A percentile compares a stretch with the other conserved stretches of the same genome.
phyloP scores from a whole-genome alignment of 176 grass and related monocot genomes.

The Elaeis guineensis region DNA sequence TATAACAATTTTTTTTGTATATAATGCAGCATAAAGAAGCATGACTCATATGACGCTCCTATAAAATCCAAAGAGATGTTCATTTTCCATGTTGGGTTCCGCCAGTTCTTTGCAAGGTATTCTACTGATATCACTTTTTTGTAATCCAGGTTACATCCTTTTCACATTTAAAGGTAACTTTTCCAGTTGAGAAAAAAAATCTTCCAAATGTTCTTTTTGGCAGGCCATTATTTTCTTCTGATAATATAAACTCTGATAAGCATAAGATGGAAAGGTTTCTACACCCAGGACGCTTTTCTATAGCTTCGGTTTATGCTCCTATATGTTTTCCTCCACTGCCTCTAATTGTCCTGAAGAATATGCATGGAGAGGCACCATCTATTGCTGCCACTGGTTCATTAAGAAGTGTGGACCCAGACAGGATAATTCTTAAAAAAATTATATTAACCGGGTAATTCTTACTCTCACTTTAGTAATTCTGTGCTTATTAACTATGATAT shows the following conservation, averaged over 20 bases:
- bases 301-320: slow-evolving; percentile 83
- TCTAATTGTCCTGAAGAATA: slow-evolving; percentile 67
- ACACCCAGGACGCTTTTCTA: slow-evolving; percentile 77
- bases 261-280: slow-evolving; percentile 98
- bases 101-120: slow-evolving; percentile 85
- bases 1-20: slow-evolving; percentile 2
- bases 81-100: slow-evolving; percentile 85
- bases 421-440: slow-evolving; percentile 89
- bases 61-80: slow-evolving; percentile 84
- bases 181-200: background rate
- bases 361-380: slow-evolving; percentile 48
- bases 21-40: slow-evolving; percentile 72
- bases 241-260: slow-evolving; percentile 90
- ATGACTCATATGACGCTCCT: slow-evolving; percentile 76
- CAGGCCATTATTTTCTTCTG: slow-evolving; percentile 91
- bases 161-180: background rate
- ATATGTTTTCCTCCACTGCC: slow-evolving; percentile 67
- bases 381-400: slow-evolving; percentile 72
- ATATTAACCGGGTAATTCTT: slow-evolving; percentile 82
- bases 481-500: background rate
- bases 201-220: background rate
- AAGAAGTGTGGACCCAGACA: slow-evolving; percentile 73
- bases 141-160: too few species aligned
- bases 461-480: background rate
- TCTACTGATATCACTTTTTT: too few species aligned